These are phyloP conservation scores for Lithospermum erythrorhizon DNA, from an alignment of 257 asterid genomes.

Conservation along the genomic window DNA sequence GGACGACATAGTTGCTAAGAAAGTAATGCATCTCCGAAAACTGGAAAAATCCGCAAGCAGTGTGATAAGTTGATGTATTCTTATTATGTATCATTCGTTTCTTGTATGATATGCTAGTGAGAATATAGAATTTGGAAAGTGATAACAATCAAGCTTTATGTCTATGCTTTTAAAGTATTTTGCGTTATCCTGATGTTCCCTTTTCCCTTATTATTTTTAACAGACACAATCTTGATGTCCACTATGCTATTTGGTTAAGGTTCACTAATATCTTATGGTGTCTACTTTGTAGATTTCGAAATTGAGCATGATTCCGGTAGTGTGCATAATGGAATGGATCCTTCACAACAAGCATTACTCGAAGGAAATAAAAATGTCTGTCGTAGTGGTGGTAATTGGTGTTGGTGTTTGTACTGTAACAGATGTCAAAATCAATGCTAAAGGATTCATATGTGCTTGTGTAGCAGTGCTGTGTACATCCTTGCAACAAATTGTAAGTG, in stretches of 20 bases:
- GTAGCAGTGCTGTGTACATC: slow-evolving; percentile 85
- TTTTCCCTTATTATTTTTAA: not conserved
- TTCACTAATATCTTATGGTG: slow-evolving; percentile 15
- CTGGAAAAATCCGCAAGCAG: too few relatives aligned
- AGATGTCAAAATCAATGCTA: slow-evolving; percentile 80
- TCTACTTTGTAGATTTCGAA: slow-evolving; percentile 66
- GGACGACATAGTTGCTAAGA: too few relatives aligned
- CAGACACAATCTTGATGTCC: too few relatives aligned
- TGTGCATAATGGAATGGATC: slow-evolving; percentile 92
- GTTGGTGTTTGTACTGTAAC: slow-evolving; percentile 99
- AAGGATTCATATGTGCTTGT: slow-evolving; percentile 82
- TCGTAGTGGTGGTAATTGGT: slow-evolving; percentile 85
- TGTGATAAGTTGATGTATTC: too few relatives aligned
- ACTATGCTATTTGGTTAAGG: not conserved
- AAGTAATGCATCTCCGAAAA: too few relatives aligned
- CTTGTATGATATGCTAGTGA: too few relatives aligned
- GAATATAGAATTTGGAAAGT: too few relatives aligned
- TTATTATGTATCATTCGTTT: too few relatives aligned
- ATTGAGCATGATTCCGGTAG: slow-evolving; percentile 98
- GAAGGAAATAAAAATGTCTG: slow-evolving; percentile 71
- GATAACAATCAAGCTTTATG: too few relatives aligned
- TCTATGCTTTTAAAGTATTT: not conserved
- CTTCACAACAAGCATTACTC: slow-evolving; percentile 73
- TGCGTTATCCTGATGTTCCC: not conserved
- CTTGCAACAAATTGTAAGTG: slow-evolving; percentile 87